A percentile compares a stretch with the other conserved stretches of the same genome.
phyloP scores from a whole-genome alignment of 768 basidiomycete genomes.

The Macrolepiota dolichaula region DNA sequence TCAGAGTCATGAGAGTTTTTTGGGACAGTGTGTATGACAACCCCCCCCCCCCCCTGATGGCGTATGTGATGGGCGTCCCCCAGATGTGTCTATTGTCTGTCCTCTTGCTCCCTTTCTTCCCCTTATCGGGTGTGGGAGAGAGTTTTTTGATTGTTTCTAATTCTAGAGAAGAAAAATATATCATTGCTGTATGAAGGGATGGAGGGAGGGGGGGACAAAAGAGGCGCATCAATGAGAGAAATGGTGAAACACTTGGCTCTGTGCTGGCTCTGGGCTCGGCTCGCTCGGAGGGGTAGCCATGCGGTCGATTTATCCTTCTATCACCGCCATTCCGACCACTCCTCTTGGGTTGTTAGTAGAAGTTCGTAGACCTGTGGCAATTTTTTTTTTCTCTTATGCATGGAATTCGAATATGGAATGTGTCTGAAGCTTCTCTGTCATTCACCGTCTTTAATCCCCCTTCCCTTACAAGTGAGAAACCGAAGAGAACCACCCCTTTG shows the following conservation, averaged over 20 bases:
- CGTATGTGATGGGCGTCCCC: slow-evolving; percentile 9
- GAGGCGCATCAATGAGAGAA: neutral
- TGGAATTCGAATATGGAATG: neutral
- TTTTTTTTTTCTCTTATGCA: too few species aligned
- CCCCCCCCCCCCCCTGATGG: slow-evolving; percentile 10
- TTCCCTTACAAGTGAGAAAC: neutral
- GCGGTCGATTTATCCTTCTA: neutral
- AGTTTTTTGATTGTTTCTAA: neutral
- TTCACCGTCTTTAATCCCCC: neutral
- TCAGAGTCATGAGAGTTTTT: neutral
- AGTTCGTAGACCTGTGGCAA: too few species aligned
- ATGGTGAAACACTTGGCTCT: neutral
- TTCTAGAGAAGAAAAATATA: neutral
- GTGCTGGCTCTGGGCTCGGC: too few species aligned
- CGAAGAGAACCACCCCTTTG: neutral
- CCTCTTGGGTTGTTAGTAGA: neutral
- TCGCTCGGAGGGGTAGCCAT: too few species aligned
- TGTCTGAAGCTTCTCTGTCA: neutral
- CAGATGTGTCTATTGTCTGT: neutral
- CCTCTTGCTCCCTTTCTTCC: neutral
- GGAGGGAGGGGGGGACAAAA: neutral
- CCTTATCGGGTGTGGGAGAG: neutral
- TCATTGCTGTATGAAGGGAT: neutral
- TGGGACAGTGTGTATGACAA: too few species aligned
- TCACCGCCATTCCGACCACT: neutral